phyloP scores from a whole-genome alignment of 208 protist species.

The Blastocrithidia nonstop region DNA sequence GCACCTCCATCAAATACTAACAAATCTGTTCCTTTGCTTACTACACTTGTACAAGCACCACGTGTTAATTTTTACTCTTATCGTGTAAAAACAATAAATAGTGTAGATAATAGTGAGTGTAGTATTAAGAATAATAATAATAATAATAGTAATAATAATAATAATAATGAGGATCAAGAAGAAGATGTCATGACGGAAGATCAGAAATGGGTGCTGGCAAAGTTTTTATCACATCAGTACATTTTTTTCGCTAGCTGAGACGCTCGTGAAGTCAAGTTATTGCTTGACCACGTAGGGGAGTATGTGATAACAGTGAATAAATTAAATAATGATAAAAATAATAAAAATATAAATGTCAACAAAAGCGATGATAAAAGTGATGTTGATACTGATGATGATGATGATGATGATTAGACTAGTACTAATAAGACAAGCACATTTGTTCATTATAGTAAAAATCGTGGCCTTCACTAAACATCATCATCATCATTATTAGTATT shows the following conservation, averaged over 20 bases:
- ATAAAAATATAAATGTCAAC: neutral
- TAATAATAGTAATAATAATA: too few relatives aligned
- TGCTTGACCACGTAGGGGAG: conserved; percentile 43
- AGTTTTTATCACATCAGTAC: conserved; percentile 36
- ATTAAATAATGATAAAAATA: conserved; percentile 4
- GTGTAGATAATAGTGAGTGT: too few relatives aligned
- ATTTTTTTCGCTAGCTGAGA: conserved; percentile 50
- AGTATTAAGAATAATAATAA: too few relatives aligned
- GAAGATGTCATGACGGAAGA: conserved; percentile 33
- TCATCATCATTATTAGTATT: too few relatives aligned
- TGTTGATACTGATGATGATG: neutral
- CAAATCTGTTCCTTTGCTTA: neutral
- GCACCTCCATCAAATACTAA: conserved; percentile 2
- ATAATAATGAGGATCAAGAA: too few relatives aligned
- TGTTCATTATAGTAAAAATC: conserved; percentile 4
- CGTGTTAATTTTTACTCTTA: conserved; percentile 74
- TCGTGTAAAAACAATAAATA: conserved; percentile 3
- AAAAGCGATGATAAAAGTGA: neutral
- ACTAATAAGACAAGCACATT: conserved; percentile 3
- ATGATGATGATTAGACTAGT: neutral
- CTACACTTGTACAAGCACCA: conserved; percentile 7
- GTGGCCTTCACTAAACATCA: too few relatives aligned
- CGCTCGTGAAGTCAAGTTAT: conserved; percentile 25
- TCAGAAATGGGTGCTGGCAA: conserved; percentile 46
- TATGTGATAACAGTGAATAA: conserved; percentile 14